Evolutionary conservation across 2,329 filamentous ascomycete genomes (phyloP).

Genomic region (Xenoacremonium recifei): DNA sequence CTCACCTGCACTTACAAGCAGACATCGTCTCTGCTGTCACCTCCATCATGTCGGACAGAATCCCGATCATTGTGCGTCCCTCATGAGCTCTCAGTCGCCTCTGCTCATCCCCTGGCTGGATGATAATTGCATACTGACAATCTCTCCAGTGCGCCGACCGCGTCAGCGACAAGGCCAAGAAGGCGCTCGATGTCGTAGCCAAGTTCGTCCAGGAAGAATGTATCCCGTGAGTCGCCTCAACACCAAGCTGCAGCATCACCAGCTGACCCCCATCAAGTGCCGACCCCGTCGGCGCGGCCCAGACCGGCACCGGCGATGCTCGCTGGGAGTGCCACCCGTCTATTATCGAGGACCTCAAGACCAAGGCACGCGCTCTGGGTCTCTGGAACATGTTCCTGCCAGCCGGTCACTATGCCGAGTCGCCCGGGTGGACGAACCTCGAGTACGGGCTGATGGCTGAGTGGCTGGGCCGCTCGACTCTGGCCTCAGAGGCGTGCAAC

Average conservation of each 20-base stretch:
- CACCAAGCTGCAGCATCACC: background rate
- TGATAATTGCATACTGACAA: conserved; percentile 8
- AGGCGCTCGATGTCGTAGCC: conserved; percentile 83
- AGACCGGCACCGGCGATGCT: conserved; percentile 71
- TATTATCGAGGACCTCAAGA: conserved; percentile 87
- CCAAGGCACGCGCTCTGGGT: conserved; percentile 75
- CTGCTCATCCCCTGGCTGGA: too few species aligned
- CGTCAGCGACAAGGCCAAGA: conserved; percentile 82
- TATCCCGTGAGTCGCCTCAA: conserved; percentile 58
- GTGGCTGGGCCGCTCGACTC: conserved; percentile 81
- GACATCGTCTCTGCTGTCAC: too few species aligned
- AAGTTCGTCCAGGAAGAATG: conserved; percentile 98
- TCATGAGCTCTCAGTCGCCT: background rate
- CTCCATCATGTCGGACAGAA: conserved; percentile 30
- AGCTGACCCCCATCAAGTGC: conserved; percentile 46
- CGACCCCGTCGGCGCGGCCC: conserved; percentile 76
- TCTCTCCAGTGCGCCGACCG: conserved; percentile 44
- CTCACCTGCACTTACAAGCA: too few species aligned
- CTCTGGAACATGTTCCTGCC: conserved; percentile 99
- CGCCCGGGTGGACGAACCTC: conserved; percentile 89
- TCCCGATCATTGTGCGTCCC: conserved; percentile 31
- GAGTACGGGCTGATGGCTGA: conserved; percentile 99
- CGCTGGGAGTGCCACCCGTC: conserved; percentile 80
- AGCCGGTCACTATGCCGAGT: conserved; percentile 92
- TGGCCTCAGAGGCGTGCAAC: conserved; percentile 84